Evolutionary conservation across 371 early-diverging fungal genomes (phyloP).

Genomic region (Funneliformis caledonium): DNA sequence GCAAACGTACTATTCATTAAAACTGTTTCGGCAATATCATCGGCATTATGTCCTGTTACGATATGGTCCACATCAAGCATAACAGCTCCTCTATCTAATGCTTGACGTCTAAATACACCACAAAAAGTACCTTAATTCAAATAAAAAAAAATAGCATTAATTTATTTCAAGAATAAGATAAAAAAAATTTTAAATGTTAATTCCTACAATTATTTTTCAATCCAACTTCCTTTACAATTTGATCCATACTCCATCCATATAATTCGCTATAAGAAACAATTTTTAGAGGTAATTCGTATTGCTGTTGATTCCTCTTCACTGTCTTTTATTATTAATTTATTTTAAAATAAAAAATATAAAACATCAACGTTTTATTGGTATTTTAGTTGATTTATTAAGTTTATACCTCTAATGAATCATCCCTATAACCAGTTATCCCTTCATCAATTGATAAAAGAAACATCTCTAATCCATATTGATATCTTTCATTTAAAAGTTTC

Average conservation of each 20-base stretch:
- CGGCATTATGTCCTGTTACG: constrained; percentile 99
- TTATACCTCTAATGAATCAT: constrained; percentile 91
- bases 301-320: constrained; percentile 94
- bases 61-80: constrained; percentile 94
- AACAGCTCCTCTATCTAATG: constrained; percentile 96
- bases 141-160: not conserved
- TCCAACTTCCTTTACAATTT: constrained; percentile 94
- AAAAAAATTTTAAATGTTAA: not conserved
- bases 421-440: constrained; percentile 99
- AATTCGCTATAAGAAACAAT: constrained; percentile 96
- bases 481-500: constrained; percentile 93
- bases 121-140: constrained; percentile 85
- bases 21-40: constrained; percentile 99
- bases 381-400: constrained; percentile 18
- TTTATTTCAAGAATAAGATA: not conserved
- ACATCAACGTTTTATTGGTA: not conserved
- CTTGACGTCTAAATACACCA: constrained; percentile 99
- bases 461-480: constrained; percentile 94
- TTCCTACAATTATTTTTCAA: constrained; percentile 93
- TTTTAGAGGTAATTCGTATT: constrained; percentile 91
- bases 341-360: not conserved
- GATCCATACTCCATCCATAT: constrained; percentile 99
- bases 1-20: constrained; percentile 92
- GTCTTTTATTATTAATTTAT: constrained; percentile 54
- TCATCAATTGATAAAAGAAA: constrained; percentile 98